phyloP scores from a whole-genome alignment of 768 basidiomycete species.

The Mycena rebaudengoi region DNA sequence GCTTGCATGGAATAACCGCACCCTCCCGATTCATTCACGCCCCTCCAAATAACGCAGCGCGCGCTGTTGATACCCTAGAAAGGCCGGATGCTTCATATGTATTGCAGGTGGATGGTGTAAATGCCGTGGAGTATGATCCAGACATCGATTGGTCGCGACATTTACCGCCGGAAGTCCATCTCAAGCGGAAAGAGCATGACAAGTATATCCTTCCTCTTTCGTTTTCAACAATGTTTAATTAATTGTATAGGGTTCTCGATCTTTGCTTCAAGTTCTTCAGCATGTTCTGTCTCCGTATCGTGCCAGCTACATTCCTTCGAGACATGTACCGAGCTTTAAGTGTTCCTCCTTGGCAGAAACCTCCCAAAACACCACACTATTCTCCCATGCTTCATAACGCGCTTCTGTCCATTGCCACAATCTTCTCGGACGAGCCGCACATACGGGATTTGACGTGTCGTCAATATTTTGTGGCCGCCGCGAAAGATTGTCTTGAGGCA shows the following conservation, averaged over 20 bases:
- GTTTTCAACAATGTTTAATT: no score
- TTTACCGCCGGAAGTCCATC: constrained; percentile 2
- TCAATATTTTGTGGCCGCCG: constrained; percentile 19
- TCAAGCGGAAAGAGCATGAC: constrained; percentile 28
- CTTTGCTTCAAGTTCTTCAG: constrained; percentile 49
- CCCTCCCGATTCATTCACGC: constrained; percentile 1
- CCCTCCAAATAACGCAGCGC: not conserved
- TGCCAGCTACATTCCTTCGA: constrained; percentile 48
- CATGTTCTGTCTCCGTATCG: constrained; percentile 48
- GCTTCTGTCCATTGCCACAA: constrained; percentile 38
- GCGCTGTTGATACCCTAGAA: no score
- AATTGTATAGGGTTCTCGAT: constrained; percentile 46
- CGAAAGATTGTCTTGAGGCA: constrained; percentile 22
- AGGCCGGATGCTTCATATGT: constrained; percentile 14
- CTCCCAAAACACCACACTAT: constrained; percentile 50
- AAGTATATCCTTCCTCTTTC: constrained; percentile 19
- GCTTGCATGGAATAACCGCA: constrained; percentile 9
- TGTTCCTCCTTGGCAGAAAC: constrained; percentile 29
- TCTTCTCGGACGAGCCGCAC: constrained; percentile 29
- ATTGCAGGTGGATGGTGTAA: constrained; percentile 17
- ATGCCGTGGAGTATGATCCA: constrained; percentile 1
- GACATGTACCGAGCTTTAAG: constrained; percentile 51
- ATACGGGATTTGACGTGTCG: constrained; percentile 23
- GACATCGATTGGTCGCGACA: constrained; percentile 26
- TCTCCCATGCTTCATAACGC: constrained; percentile 64